phyloP scores from a whole-genome alignment of 495 filamentous ascomycete genomes.

The Aspergillus sclerotioniger region DNA sequence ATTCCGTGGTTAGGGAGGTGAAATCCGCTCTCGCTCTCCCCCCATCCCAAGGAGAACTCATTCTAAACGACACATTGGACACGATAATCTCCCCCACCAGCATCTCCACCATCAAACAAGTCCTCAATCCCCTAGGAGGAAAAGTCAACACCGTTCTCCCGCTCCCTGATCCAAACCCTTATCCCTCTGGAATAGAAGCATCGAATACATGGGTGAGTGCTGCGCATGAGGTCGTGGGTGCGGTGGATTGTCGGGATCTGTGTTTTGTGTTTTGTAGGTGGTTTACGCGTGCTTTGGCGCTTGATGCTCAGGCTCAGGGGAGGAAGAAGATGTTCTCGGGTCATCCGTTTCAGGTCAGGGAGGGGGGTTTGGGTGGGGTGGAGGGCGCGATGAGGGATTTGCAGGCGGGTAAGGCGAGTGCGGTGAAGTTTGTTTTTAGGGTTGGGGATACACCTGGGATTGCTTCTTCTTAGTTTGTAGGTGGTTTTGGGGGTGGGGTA shows the following conservation, averaged over 20 bases:
- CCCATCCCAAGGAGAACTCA: no score
- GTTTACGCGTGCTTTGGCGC: slow-evolving; percentile 49
- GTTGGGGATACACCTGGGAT: slow-evolving; percentile 58
- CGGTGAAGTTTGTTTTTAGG: slow-evolving; percentile 65
- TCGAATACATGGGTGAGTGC: slow-evolving; percentile 20
- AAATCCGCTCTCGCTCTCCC: slow-evolving; percentile 16
- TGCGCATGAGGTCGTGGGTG: slow-evolving; percentile 21
- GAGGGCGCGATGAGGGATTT: slow-evolving; percentile 55
- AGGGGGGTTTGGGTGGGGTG: slow-evolving; percentile 58
- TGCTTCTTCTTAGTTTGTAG: no score
- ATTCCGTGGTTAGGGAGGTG: slow-evolving; percentile 21
- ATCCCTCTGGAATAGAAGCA: no score
- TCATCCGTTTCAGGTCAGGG: slow-evolving; percentile 61
- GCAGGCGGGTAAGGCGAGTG: slow-evolving; percentile 62
- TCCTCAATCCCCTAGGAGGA: slow-evolving; percentile 33
- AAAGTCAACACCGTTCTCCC: slow-evolving; percentile 58
- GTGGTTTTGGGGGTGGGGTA: neutral
- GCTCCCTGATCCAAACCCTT: no score
- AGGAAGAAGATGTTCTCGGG: slow-evolving; percentile 50
- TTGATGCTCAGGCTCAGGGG: slow-evolving; percentile 28
- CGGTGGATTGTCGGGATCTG: slow-evolving; percentile 46
- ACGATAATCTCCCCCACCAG: slow-evolving; percentile 57
- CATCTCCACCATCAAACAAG: slow-evolving; percentile 22
- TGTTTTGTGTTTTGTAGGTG: slow-evolving; percentile 60
- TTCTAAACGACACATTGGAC: slow-evolving; percentile 55